Conservation (phyloP, 2,329 filamentous ascomycete genomes). For the Penicillium psychrosexuale region DNA sequence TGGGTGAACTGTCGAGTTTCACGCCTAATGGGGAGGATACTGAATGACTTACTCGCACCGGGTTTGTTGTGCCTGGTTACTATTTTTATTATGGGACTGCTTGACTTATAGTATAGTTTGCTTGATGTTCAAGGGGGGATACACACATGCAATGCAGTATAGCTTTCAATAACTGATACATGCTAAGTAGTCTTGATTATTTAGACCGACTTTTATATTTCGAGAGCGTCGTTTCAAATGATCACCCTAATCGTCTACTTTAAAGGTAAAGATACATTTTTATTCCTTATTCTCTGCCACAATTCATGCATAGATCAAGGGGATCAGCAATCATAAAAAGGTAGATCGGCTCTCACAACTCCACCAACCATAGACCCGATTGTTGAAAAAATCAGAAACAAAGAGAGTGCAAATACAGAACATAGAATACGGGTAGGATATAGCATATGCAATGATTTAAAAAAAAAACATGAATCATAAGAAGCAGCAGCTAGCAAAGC, state of each 20-base stretch:
- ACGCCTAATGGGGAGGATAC: constrained; percentile 43
- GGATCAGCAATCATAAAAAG: constrained; percentile 5
- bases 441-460: constrained; percentile 2
- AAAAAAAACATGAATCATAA: constrained; percentile 25
- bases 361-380: neutral
- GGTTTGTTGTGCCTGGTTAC: neutral
- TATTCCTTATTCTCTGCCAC: constrained; percentile 13
- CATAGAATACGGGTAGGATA: constrained; percentile 2
- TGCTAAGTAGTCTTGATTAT: neutral
- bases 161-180: neutral
- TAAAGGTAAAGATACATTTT: neutral
- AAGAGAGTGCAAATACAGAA: neutral
- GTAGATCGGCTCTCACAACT: neutral
- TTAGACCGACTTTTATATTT: neutral
- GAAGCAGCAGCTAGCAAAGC: neutral
- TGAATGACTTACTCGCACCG: constrained; percentile 42
- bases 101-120: neutral
- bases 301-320: constrained; percentile 4
- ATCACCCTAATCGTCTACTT: neutral
- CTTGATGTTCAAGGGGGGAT: neutral
- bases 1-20: constrained; percentile 3
- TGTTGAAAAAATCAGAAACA: neutral
- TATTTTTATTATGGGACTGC: neutral
- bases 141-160: neutral
- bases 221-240: neutral